Base-by-base conservation (phyloP, 2,329 filamentous ascomycete genomes). In the Teratosphaeria destructans region DNA sequence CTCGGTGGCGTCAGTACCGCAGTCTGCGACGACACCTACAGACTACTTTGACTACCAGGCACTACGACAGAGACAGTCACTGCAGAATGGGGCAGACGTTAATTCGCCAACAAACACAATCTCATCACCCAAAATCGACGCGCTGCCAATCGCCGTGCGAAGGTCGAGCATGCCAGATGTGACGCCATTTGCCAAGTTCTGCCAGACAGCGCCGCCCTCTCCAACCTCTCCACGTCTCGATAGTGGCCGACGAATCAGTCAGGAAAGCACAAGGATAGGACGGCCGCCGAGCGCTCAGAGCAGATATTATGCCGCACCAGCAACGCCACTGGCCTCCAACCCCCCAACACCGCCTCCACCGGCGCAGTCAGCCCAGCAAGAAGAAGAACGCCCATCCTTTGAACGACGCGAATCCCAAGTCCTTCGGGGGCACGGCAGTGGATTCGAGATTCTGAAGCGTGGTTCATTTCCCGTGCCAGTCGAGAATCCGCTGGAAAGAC, bases 401-500 rank as follows among this genome's bases (percentile, higher is more conserved):
- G 68, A 70, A 54, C 64, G 64, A 43, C 61, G 61, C 35, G 55
- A 57, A 11, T 66, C 68, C 5, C 53, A 65, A 57, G 63, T 71
- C 35, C n/a, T 72, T 7, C 66, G 70, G 34, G 70, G 70, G 5
- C 66, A 69, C 49, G 70, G 70, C 11, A 65, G 68, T 39, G 72
- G 72, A 4, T 74, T 73, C 55, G 71, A 73, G 29, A 70, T 74
- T 27, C 61, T 74, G 3, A 66, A 62, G 56, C 69, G 70, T 7
- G 71, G 72, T 23, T 68, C 71, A 7, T 61, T 74, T 27, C 47
- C 63, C 3, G 8, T 57, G 27, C 58, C 61, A 2, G 58, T 54
- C 14, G 60, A 65, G 35, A 59, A 63, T n/a, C 58, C 63, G 11
- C n/a, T 58, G 11, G 63, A 69, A 52, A 60, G 57, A 55, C 62